Evolutionary conservation across 1,139 yeast genomes (phyloP), one percentile per base, ranked within the genome.

Genomic region (Pichia sp.): DNA sequence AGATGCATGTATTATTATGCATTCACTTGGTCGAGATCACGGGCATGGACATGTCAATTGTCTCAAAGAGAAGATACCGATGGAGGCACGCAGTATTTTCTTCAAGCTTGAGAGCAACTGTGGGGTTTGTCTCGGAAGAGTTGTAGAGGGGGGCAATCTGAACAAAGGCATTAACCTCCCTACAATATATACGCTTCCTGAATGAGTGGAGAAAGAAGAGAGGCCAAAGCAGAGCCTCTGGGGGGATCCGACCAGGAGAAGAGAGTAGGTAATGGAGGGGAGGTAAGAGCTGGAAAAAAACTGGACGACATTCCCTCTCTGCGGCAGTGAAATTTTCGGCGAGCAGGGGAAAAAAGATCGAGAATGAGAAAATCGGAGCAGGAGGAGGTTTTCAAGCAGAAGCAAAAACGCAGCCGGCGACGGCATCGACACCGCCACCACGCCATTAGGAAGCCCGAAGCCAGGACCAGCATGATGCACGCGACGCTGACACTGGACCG

Each of bases 61-160:
- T 36, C 41, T 15, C n/a, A 36, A 10, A n/a, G 41, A 36, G 41
- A 36, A n/a, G 16, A 36, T n/a, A 36, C 41, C 41, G 41, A 36
- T 36, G 41, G 41, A 36, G 41, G 41, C 26, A 23, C 7, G 41
- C 41, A 6, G 41, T 36, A n/a, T 36, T 4, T 10, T 36, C 41
- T 36, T 10, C 41, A n/a, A 36, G 8, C 16, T 10, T 36, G 41
- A 32, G n/a, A 19, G 19, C 8, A 8, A 15, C 34, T 36, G 29
- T 10, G 26, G 26, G 26, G 26, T 52, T 32, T 41, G 48, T 67
- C 70, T 68, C 57, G 70, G 65, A 65, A 61, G 58, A 59, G 69
- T 65, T 68, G 71, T 68, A 68, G 71, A 67, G 71, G 69, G 70
- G 53, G 69, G 66, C 67, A 64, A 67, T 60, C 70, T 66, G 62